A percentile compares a stretch with the other conserved stretches of the same genome.
Conservation (phyloP, 768 basidiomycete genomes). For the Amanita molliuscula region DNA sequence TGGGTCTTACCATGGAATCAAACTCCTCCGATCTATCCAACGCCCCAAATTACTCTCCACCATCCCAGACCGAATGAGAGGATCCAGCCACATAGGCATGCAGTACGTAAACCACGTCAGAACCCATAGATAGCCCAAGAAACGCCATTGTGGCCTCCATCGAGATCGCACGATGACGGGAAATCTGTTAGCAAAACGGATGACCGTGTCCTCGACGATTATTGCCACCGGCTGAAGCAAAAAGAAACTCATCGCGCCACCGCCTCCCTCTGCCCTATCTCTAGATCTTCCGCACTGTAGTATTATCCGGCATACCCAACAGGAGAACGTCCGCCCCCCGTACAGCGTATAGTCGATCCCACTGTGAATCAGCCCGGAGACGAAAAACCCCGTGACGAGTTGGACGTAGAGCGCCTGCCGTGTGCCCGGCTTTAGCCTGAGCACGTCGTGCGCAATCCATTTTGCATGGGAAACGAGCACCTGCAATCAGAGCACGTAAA, state of each 20-base stretch:
- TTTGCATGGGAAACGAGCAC: conserved; percentile 6
- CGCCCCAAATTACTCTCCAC: conserved; percentile 9
- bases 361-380: conserved; percentile 22
- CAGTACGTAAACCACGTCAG: conserved; percentile 15
- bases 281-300: not conserved
- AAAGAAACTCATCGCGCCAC: conserved; percentile 22
- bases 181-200: conserved; percentile 6
- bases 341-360: conserved; percentile 23
- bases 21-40: not conserved
- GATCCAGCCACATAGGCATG: conserved; percentile 16
- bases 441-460: conserved; percentile 7
- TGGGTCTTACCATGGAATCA: conserved; percentile 2
- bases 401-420: conserved; percentile 10
- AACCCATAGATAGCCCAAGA: conserved; percentile 18
- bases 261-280: conserved; percentile 6
- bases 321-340: conserved; percentile 2
- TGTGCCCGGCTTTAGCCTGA: conserved; percentile 7
- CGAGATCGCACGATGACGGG: conserved; percentile 1
- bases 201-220: conserved; percentile 15
- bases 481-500: not conserved
- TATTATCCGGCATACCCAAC: not conserved
- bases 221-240: conserved; percentile 23
- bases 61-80: conserved; percentile 11
- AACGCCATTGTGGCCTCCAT: conserved; percentile 9
- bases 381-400: conserved; percentile 18